Base-by-base conservation (phyloP, 2,329 filamentous ascomycete genomes). In the Fusarium poae region DNA sequence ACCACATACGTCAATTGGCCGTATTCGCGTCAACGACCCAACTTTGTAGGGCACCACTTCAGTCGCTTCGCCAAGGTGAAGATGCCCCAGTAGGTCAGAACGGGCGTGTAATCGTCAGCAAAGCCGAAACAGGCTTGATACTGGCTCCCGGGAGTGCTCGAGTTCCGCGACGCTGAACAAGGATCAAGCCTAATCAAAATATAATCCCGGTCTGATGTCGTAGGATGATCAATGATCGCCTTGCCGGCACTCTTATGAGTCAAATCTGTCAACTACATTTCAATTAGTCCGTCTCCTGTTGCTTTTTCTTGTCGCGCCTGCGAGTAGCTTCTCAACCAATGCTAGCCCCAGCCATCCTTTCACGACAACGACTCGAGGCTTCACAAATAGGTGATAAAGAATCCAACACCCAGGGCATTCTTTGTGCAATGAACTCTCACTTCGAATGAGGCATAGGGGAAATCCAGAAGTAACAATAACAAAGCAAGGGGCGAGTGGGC, bases 241-340 rank as follows among this genome's bases (percentile, higher is more conserved):
- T 71, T 68, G 50, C 60, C 57, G 62, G 67, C 62, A 70, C 53
- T 72, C 51, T 68, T 70, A 57, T 70, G 72, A 74, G 67, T 74
- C 69, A 72, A 74, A 75, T 65, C 72, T 74, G 72, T 75, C 72
- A 75, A 68, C 62, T 59, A 56, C 67, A 67, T 70, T 66, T 58
- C 65, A 64, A 65, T 74, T 68, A 74, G 71, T 60, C 58, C 68
- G 25, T 51, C 48, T 51, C 23, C 48, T 29, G 30, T 74, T 74
- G 53, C 72, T 72, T 74, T 74, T 68, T 58, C 27, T 30, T 49
- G 35, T 55, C 13, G n/a, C 23, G 57, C 57, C 55, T 71, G 55
- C 60, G 51, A 63, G 52, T 49, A 71, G 60, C 60, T 51, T 72
- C 57, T 72, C 60, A 51, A 62, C 62, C 59, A 57, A 65, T 57